A percentile compares a stretch with the other conserved stretches of the same genome.
These are phyloP conservation scores for Thyridium curvatum DNA, from an alignment of 2,329 filamentous ascomycete species.

Conservation along the genomic window DNA sequence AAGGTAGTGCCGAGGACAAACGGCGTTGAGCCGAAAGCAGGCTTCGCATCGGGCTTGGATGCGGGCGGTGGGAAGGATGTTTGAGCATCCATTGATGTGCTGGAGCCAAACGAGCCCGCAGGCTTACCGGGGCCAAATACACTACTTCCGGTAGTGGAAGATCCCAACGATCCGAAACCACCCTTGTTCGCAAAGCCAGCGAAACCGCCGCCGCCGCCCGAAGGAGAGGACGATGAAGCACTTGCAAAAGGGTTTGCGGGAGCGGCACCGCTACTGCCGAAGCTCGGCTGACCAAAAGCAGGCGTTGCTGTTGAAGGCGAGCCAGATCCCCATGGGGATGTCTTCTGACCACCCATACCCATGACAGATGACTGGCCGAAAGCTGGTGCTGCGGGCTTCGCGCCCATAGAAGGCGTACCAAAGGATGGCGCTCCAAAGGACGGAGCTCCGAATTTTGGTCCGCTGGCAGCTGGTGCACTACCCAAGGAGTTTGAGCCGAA, in stretches of 20 bases:
- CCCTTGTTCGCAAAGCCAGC: slow-evolving; percentile 18
- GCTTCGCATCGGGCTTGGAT: slow-evolving; percentile 25
- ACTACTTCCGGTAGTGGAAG: slow-evolving; percentile 24
- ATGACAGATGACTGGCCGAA: slow-evolving; percentile 47
- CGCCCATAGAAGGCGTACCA: slow-evolving; percentile 27
- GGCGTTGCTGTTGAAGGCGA: slow-evolving; percentile 27
- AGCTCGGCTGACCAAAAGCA: slow-evolving; percentile 50
- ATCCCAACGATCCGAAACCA: slow-evolving; percentile 46
- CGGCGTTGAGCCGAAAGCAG: slow-evolving; percentile 41
- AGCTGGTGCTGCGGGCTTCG: slow-evolving; percentile 23
- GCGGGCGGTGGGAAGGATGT: slow-evolving; percentile 31
- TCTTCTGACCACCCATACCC: slow-evolving; percentile 31
- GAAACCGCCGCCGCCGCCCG: slow-evolving; percentile 10
- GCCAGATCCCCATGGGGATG: slow-evolving; percentile 47
- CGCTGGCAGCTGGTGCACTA: slow-evolving; percentile 10
- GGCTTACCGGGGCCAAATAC: slow-evolving; percentile 33
- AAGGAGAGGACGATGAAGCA: slow-evolving; percentile 15
- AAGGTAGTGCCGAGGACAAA: slow-evolving; percentile 67
- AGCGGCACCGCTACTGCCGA: slow-evolving; percentile 28
- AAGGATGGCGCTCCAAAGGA: slow-evolving; percentile 44
- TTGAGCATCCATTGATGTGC: slow-evolving; percentile 24
- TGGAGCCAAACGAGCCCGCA: slow-evolving; percentile 16
- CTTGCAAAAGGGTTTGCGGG: slow-evolving; percentile 24
- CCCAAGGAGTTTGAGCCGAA: slow-evolving; percentile 43
- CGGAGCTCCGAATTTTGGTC: slow-evolving; percentile 17